Evolutionary conservation across 2,329 filamentous ascomycete genomes (phyloP).

Genomic region (Exophiala xenobiotica): DNA sequence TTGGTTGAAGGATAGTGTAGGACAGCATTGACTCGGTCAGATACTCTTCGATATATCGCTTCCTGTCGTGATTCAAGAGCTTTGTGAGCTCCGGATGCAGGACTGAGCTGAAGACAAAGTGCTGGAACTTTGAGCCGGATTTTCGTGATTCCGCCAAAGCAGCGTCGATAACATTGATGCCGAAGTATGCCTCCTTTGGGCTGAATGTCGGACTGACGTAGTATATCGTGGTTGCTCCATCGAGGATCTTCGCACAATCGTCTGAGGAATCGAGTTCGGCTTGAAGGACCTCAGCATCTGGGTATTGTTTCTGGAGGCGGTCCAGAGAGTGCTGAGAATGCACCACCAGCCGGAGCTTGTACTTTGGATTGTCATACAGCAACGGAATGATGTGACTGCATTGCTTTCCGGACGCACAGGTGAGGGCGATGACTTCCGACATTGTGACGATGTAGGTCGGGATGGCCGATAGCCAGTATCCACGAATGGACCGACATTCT

Average conservation of each 20-base stretch:
- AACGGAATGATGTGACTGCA: slow-evolving; percentile 37
- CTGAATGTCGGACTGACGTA: slow-evolving; percentile 40
- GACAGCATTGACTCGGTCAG: slow-evolving; percentile 37
- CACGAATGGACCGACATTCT: too few species aligned
- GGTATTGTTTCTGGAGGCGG: slow-evolving; percentile 34
- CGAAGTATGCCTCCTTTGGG: slow-evolving; percentile 36
- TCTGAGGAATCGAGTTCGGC: slow-evolving; percentile 32
- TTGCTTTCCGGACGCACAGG: slow-evolving; percentile 42
- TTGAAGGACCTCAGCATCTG: slow-evolving; percentile 36
- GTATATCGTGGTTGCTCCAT: slow-evolving; percentile 34
- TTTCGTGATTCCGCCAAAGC: slow-evolving; percentile 29
- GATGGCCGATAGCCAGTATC: too few species aligned
- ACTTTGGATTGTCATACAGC: slow-evolving; percentile 25
- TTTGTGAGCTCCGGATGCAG: slow-evolving; percentile 36
- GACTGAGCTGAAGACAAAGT: slow-evolving; percentile 40
- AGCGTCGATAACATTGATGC: slow-evolving; percentile 40
- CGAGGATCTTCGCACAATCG: slow-evolving; percentile 32
- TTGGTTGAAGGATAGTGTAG: slow-evolving; percentile 32
- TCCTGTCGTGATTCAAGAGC: slow-evolving; percentile 22
- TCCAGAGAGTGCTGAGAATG: slow-evolving; percentile 32
- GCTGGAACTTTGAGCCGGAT: slow-evolving; percentile 32
- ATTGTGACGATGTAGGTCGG: background rate
- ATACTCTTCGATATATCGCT: slow-evolving; percentile 36
- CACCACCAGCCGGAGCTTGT: slow-evolving; percentile 37
- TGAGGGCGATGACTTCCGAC: slow-evolving; percentile 35